phyloP scores from a whole-genome alignment of 2,329 filamentous ascomycete genomes.

The Colletotrichum sp. region DNA sequence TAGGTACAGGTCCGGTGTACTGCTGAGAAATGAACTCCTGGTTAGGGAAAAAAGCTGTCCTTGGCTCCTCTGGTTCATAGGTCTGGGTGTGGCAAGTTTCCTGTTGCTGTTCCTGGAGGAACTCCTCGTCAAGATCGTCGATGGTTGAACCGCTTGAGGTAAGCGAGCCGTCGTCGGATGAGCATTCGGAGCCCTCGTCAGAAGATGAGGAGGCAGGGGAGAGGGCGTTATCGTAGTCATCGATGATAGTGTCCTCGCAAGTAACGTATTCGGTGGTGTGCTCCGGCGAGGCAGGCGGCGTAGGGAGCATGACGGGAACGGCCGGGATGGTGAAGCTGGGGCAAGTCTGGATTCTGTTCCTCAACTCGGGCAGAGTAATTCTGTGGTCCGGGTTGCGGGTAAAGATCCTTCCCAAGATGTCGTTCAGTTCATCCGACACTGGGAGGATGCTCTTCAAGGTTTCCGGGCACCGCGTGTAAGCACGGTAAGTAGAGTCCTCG shows the following conservation, averaged over 20 bases:
- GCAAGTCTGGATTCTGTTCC: conserved; percentile 78
- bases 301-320: conserved; percentile 36
- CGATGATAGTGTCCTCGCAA: conserved; percentile 49
- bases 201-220: conserved; percentile 52
- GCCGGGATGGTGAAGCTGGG: conserved; percentile 69
- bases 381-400: conserved; percentile 82
- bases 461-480: conserved; percentile 81
- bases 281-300: conserved; percentile 48
- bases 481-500: conserved; percentile 94
- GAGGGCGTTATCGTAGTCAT: conserved; percentile 49
- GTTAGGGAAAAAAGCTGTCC: conserved; percentile 42
- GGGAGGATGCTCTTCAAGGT: conserved; percentile 95
- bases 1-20: conserved; percentile 45
- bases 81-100: conserved; percentile 47
- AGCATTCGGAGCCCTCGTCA: conserved; percentile 43
- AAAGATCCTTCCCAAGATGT: conserved; percentile 87
- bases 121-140: conserved; percentile 56
- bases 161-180: conserved; percentile 61
- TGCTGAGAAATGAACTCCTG: conserved; percentile 54
- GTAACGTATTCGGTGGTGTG: conserved; percentile 49
- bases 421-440: conserved; percentile 86
- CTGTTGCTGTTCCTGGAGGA: conserved; percentile 48
- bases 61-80: conserved; percentile 52
- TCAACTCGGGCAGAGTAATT: conserved; percentile 82
- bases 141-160: conserved; percentile 59